phyloP scores from a whole-genome alignment of 2,329 filamentous ascomycete species.

The Laburnicola sp. region DNA sequence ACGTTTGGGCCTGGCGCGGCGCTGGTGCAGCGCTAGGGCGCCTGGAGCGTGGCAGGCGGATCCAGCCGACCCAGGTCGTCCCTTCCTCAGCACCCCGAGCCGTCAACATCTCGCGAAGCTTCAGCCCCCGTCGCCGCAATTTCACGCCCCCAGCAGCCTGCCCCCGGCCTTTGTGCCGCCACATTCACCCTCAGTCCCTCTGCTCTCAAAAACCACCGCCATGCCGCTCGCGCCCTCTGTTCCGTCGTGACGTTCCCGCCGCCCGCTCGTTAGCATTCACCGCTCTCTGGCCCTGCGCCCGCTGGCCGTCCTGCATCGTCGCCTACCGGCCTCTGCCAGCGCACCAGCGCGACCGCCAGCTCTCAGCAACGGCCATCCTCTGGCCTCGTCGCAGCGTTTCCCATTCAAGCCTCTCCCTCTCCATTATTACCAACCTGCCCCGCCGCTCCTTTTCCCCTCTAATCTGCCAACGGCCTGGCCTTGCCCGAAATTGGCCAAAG shows the following conservation, averaged over 20 bases:
- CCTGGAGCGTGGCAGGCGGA: constrained; percentile 8
- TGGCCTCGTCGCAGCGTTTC: constrained; percentile 36
- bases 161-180: neutral
- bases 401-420: constrained; percentile 34
- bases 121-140: constrained; percentile 7
- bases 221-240: constrained; percentile 9
- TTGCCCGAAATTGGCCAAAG: constrained; percentile 36
- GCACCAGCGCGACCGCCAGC: constrained; percentile 41
- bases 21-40: constrained; percentile 5
- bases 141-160: constrained; percentile 5
- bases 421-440: constrained; percentile 42
- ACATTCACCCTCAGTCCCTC: constrained; percentile 14
- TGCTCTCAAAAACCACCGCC: constrained; percentile 11
- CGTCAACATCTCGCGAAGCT: constrained; percentile 5
- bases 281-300: constrained; percentile 4
- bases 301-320: constrained; percentile 6
- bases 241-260: constrained; percentile 1
- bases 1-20: constrained; percentile 10
- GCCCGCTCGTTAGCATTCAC: constrained; percentile 8
- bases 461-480: constrained; percentile 42
- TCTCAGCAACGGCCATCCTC: constrained; percentile 45
- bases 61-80: constrained; percentile 8
- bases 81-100: constrained; percentile 17
- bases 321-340: constrained; percentile 33
- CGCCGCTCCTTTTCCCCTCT: constrained; percentile 40